These are phyloP conservation scores for Wickerhamiella kurtzmanii DNA, from an alignment of 805 yeast genomes.

Conservation along the genomic window DNA sequence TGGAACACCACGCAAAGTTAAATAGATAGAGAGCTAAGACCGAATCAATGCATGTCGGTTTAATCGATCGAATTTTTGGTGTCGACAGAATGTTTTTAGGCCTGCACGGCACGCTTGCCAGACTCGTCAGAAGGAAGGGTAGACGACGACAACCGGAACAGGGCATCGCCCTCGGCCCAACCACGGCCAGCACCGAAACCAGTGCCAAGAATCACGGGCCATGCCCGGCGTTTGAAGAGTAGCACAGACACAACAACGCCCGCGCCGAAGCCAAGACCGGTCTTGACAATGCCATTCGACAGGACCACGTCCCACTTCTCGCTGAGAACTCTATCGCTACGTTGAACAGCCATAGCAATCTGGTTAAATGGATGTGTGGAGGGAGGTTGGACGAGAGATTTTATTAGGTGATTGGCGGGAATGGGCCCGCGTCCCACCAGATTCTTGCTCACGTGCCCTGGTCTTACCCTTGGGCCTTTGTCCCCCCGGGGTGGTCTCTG, in stretches of 20 bases:
- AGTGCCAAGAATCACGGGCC: slow-evolving; percentile 95
- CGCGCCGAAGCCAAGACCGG: slow-evolving; percentile 91
- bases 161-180: slow-evolving; percentile 95
- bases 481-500: too few species aligned
- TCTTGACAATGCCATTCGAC: slow-evolving; percentile 85
- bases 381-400: background rate
- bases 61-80: too few species aligned
- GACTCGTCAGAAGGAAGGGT: slow-evolving; percentile 4
- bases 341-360: slow-evolving; percentile 12
- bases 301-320: slow-evolving; percentile 83
- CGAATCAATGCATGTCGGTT: too few species aligned
- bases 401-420: background rate
- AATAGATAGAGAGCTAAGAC: too few species aligned
- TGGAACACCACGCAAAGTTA: too few species aligned
- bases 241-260: slow-evolving; percentile 89
- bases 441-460: too few species aligned
- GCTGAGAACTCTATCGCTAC: slow-evolving; percentile 21
- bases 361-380: background rate
- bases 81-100: too few species aligned
- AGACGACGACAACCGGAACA: slow-evolving; percentile 42
- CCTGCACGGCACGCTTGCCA: slow-evolving; percentile 13
- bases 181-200: slow-evolving; percentile 98
- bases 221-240: slow-evolving; percentile 83
- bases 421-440: too few species aligned
- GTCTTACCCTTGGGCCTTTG: too few species aligned